Conservation (phyloP, 345 rosid species). For the Salix koriyanagi region DNA sequence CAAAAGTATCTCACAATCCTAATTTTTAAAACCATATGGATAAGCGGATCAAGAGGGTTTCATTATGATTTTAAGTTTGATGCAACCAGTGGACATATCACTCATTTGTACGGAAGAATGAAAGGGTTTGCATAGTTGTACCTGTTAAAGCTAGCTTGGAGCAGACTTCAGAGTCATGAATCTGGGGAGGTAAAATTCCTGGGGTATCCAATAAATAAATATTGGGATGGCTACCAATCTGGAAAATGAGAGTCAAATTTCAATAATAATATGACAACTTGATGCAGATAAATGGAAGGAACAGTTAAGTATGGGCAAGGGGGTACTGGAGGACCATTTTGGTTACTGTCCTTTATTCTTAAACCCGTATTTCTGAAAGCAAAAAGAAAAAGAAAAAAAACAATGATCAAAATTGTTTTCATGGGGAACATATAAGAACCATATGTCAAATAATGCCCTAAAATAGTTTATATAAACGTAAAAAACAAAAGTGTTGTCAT, state of each 20-base stretch:
- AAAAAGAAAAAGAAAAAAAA: too few species aligned
- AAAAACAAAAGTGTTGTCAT: too few species aligned
- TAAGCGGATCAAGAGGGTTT: too few species aligned
- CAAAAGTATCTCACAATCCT: neutral
- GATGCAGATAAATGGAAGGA: neutral
- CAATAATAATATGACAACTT: neutral
- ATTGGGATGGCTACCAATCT: conserved; percentile 85
- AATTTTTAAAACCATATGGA: neutral
- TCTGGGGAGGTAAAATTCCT: conserved; percentile 60
- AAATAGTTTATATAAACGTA: too few species aligned
- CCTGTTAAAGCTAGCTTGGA: conserved; percentile 83
- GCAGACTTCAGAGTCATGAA: conserved; percentile 51
- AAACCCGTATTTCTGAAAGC: too few species aligned
- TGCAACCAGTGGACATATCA: neutral
- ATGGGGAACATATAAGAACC: too few species aligned
- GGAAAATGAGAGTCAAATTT: conserved; percentile 7
- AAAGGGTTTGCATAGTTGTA: conserved; percentile 9
- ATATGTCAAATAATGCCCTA: too few species aligned
- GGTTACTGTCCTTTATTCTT: too few species aligned
- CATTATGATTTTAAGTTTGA: neutral
- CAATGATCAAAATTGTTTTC: too few species aligned
- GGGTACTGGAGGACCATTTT: too few species aligned
- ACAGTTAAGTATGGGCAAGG: neutral
- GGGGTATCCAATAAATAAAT: conserved; percentile 79
- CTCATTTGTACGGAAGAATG: neutral